Percentiles rank a stretch among this genome's conserved stretches.
Conservation (phyloP, 176 grass and related monocot species). For the Oryza longistaminata region DNA sequence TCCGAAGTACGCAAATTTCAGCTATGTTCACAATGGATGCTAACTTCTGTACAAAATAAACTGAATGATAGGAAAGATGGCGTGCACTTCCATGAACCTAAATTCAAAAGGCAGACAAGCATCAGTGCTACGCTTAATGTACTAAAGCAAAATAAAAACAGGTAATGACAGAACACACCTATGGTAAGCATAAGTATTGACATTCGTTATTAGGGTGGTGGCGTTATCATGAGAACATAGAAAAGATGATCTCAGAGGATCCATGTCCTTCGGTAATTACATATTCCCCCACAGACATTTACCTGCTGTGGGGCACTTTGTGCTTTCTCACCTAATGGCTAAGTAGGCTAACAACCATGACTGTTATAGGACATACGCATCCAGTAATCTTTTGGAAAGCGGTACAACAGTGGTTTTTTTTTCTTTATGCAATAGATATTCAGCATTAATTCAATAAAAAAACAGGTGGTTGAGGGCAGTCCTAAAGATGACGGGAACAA, state of each 20-base stretch:
- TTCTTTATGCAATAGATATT: neutral
- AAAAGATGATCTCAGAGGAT: neutral
- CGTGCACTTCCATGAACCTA: neutral
- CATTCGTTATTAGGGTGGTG: neutral
- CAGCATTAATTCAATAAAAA: neutral
- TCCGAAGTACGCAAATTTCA: neutral
- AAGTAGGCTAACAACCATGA: neutral
- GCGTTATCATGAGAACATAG: neutral
- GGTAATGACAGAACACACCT: neutral
- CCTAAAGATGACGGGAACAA: neutral
- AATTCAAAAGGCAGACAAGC: neutral
- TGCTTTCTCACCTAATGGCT: constrained; percentile 5
- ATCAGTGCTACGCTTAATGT: neutral
- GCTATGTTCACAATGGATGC: neutral
- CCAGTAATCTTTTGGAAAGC: neutral
- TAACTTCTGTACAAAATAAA: neutral
- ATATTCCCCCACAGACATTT: neutral
- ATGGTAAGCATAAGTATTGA: neutral
- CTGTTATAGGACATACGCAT: neutral
- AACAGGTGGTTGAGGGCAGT: constrained; percentile 9
- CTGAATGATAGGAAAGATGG: neutral
- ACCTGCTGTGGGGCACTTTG: neutral
- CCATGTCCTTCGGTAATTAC: neutral
- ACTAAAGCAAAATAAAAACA: neutral
- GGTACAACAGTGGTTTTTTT: neutral